Evolutionary conservation across 352 stramenopile species (phyloP), one percentile per base, ranked within the genome.

Genomic region (Globisporangium apiculatum): DNA sequence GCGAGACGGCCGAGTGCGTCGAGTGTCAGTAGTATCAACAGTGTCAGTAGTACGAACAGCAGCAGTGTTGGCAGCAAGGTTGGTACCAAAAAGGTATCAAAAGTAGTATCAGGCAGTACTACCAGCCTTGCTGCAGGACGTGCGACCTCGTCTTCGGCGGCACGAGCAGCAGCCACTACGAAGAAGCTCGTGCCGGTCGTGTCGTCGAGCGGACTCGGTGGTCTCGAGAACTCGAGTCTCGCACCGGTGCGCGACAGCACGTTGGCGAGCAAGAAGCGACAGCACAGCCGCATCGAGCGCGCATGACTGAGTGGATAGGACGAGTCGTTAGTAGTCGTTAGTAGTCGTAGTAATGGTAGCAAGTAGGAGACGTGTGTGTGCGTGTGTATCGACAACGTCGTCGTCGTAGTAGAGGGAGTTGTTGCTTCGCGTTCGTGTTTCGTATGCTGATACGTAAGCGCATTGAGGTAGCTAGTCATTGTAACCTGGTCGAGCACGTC

Each of bases 261-360:
- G 10, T 64, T 66, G 31, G 64, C 69, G 14, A 67, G 37, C 8
- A 83, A 79, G 55, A 85, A 83, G 55, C 68, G 73, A 8, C 54
- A 64, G 50, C 66, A 61, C 43, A 66, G 42, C 11, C 60, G 55
- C 45, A 62, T 61, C 12, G 60, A 66, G 24, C 42, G 60, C 17
- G 51, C 59, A 24, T 65, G 46, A 24, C 17, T 58, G 40, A 64
- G n/a, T 54, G 45, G 47, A 49, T 38, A 51, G 18, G 53, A 64
- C 15, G 7, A 57, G 35, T 52, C 38, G 48, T 11, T 55, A 36
- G 17, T n/a, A 46, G 6, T 38, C 24, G 38, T 10, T 49, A 53
- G 31, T 53, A 53, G 46, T 42, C 54, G 49, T 17, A 45, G 42
- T 31, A 12, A 47, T 41, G 31, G 17, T 1, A 24, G 37, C 36